These are phyloP conservation scores for Suhomyces pyralidae DNA, from an alignment of 805 yeast species.

Conservation along the genomic window DNA sequence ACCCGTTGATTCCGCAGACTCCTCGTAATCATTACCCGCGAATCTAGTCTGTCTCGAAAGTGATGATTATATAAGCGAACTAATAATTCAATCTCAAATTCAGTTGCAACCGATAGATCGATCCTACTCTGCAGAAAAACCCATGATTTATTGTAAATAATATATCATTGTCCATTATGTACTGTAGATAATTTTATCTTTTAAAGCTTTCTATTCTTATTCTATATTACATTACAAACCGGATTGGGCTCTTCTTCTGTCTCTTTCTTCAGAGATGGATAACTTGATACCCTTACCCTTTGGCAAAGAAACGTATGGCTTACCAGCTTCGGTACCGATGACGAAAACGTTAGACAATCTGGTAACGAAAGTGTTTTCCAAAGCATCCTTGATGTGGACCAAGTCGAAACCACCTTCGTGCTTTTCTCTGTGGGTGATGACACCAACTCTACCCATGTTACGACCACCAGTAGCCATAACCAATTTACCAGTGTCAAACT, in stretches of 20 bases:
- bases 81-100: too few species aligned
- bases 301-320: slow-evolving; percentile 92
- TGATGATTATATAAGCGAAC: not conserved
- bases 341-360: slow-evolving; percentile 91
- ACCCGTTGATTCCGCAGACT: not conserved
- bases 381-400: slow-evolving; percentile 92
- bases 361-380: slow-evolving; percentile 94
- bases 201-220: not conserved
- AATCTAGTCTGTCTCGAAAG: not conserved
- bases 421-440: slow-evolving; percentile 91
- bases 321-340: slow-evolving; percentile 86
- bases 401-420: slow-evolving; percentile 98
- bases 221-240: slow-evolving; percentile 20
- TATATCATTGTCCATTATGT: too few species aligned
- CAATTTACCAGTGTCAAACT: slow-evolving; percentile 86
- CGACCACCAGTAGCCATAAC: slow-evolving; percentile 97
- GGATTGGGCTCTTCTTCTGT: slow-evolving; percentile 87
- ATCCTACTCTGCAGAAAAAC: too few species aligned
- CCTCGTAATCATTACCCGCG: not conserved
- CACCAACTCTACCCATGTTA: slow-evolving; percentile 98
- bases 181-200: too few species aligned
- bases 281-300: slow-evolving; percentile 99
- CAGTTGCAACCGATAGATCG: too few species aligned
- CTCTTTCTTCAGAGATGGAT: slow-evolving; percentile 95
- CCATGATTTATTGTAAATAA: too few species aligned